Base-by-base conservation (phyloP, 306 rosid species). In the Cicer arietinum region DNA sequence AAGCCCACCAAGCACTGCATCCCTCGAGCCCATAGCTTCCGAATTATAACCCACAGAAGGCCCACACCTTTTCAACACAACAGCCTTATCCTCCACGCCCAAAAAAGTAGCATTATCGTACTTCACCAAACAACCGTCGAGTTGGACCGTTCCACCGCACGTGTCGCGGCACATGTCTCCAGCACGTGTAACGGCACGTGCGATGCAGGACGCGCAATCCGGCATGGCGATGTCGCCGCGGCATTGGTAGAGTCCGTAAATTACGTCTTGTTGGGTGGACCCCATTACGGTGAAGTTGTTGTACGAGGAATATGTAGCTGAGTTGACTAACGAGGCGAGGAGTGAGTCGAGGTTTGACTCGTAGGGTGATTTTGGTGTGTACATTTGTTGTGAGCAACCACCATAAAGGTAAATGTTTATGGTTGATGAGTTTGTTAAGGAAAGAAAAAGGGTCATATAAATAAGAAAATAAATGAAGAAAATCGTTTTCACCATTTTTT, bases 171-270 rank as follows among this genome's bases (percentile, higher is more conserved):
- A 94, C 53, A 91, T 53, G n/a, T 20, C 69, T 1, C 90, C 89
- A 3, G 90, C 77, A 0, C 88, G 89, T 4, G 86, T 71, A 43
- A 90, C 82, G 0, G 98, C 81, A 5, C 83, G 93, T 0, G 93
- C 87, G 1, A 94, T 69, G 71, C 97, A 91, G 1, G 93, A 50
- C 70, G 98, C 91, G 67, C 98, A 94, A 76, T 90, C 95, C 0
- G 98, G 95, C 97, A 91, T 89, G 68, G 96, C 75, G 37, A 91
- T 91, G 83, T 94, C 95, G 1, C 89, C 98, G 1, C 97, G 98
- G 81, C 98, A 94, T 44, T 94, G 98, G 88, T 82, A 91, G 73
- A 94, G 96, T 2, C 96, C 98, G 76, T 80, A 85, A 14, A 91
- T 44, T 14, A 73, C 69, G 85, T 93, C 98, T 18, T 86, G 89